Evolutionary conservation across 208 protist genomes (phyloP).

Genomic region (Acanthamoeba royreba): DNA sequence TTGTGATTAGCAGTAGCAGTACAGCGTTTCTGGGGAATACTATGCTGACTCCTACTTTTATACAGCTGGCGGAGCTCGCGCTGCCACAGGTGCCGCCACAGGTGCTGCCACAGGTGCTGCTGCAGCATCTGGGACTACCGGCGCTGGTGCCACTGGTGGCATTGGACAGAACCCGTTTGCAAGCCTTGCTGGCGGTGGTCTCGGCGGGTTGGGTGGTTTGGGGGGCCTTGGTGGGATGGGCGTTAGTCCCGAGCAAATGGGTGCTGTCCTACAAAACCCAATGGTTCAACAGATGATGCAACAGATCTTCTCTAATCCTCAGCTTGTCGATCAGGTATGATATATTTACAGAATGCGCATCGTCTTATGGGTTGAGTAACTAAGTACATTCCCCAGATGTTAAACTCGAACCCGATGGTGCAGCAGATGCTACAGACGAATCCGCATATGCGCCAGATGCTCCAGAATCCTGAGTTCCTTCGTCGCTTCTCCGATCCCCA

Average conservation of each 20-base stretch:
- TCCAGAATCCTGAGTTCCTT: constrained; percentile 57
- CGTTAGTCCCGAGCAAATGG: not conserved
- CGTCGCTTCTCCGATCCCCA: constrained; percentile 55
- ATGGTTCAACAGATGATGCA: constrained; percentile 55
- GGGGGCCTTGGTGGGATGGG: constrained; percentile 48
- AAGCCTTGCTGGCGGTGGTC: not conserved
- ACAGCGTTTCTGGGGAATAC: not conserved
- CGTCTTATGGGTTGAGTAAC: no score
- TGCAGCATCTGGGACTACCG: not conserved
- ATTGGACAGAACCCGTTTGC: not conserved
- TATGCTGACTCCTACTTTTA: not conserved
- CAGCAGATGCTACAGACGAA: constrained; percentile 46
- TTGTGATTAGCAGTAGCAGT: not conserved
- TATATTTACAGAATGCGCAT: no score
- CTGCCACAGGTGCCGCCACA: not conserved
- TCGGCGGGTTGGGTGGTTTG: constrained; percentile 19
- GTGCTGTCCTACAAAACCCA: constrained; percentile 61
- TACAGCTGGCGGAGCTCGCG: not conserved
- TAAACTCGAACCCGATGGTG: constrained; percentile 44
- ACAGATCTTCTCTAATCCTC: constrained; percentile 60
- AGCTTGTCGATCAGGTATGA: constrained; percentile 55
- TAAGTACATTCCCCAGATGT: no score
- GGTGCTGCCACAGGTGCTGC: not conserved
- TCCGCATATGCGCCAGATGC: constrained; percentile 53
- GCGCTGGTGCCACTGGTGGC: not conserved